Conservation (phyloP, 2,329 filamentous ascomycete species). For the Periconia digitata region DNA sequence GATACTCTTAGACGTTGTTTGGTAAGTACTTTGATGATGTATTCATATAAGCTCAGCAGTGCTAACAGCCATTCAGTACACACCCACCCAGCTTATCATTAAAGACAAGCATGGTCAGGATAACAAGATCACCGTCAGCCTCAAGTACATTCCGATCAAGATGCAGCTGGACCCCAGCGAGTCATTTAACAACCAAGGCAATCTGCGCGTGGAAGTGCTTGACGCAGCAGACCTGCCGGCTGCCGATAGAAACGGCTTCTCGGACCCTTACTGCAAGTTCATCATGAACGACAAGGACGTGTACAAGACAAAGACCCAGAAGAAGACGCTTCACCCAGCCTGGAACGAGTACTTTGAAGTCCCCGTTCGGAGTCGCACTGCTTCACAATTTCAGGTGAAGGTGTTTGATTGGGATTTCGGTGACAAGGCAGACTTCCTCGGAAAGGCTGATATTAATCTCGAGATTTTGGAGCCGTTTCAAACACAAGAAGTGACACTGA, state of each 20-base stretch:
- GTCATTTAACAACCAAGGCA: conserved; percentile 99
- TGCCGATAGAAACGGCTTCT: conserved; percentile 94
- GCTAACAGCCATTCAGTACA: conserved; percentile 65
- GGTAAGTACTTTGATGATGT: conserved; percentile 53
- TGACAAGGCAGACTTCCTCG: conserved; percentile 90
- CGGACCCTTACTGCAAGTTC: conserved; percentile 96
- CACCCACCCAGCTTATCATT: conserved; percentile 78
- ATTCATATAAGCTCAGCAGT: conserved; percentile 6
- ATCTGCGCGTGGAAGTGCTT: conserved; percentile 87
- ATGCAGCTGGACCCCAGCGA: conserved; percentile 94
- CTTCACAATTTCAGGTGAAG: conserved; percentile 77
- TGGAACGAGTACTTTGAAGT: conserved; percentile 98
- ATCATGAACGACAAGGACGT: conserved; percentile 84
- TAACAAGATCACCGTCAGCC: conserved; percentile 82
- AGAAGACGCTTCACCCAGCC: conserved; percentile 90
- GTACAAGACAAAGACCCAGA: conserved; percentile 92
- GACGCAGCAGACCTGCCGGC: conserved; percentile 87
- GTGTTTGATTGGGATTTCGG: conserved; percentile 97
- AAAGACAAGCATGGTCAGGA: conserved; percentile 74
- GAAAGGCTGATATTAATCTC: conserved; percentile 73
- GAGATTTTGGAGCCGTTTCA: conserved; percentile 82
- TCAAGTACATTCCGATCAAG: conserved; percentile 91
- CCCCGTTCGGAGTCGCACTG: conserved; percentile 78
- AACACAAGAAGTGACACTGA: conserved; percentile 71
- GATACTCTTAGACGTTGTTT: conserved; percentile 86